These are phyloP conservation scores for Selenicereus undatus DNA, from an alignment of 148 eudicot species.

Conservation along the genomic window DNA sequence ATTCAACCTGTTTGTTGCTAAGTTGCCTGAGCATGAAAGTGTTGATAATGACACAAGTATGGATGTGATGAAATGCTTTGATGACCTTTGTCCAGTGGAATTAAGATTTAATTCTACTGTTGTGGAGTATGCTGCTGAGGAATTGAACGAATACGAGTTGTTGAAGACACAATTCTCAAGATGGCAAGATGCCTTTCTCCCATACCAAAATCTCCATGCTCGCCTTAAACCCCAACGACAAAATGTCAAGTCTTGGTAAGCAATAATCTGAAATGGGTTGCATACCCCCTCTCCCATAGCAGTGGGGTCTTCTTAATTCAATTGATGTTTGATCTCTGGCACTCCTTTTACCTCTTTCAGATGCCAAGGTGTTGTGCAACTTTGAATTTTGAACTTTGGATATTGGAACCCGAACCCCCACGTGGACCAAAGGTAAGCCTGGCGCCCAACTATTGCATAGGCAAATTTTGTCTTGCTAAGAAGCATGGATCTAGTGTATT, in stretches of 20 bases:
- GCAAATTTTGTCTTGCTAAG: not conserved
- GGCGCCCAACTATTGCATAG: not conserved
- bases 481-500: not conserved
- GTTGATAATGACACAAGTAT: not conserved
- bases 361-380: not conserved
- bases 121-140: not conserved
- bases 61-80: constrained; percentile 12
- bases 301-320: not conserved
- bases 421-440: not conserved
- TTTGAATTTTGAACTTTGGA: not conserved
- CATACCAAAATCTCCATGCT: constrained; percentile 7
- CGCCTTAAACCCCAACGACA: not conserved
- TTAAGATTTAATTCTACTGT: not conserved
- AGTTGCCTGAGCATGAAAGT: constrained; percentile 15
- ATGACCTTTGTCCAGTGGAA: constrained; percentile 25
- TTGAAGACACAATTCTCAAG: constrained; percentile 15
- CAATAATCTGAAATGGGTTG: not conserved
- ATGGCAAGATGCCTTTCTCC: constrained; percentile 21
- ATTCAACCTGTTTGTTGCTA: constrained; percentile 28
- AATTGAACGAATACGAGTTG: not conserved
- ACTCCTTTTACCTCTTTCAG: not conserved
- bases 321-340: not conserved
- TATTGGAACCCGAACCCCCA: not conserved
- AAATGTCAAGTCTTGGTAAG: constrained; percentile 5
- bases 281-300: not conserved